Evolutionary conservation across 306 rosid species (phyloP).

Genomic region (Gastrolobium villosum): DNA sequence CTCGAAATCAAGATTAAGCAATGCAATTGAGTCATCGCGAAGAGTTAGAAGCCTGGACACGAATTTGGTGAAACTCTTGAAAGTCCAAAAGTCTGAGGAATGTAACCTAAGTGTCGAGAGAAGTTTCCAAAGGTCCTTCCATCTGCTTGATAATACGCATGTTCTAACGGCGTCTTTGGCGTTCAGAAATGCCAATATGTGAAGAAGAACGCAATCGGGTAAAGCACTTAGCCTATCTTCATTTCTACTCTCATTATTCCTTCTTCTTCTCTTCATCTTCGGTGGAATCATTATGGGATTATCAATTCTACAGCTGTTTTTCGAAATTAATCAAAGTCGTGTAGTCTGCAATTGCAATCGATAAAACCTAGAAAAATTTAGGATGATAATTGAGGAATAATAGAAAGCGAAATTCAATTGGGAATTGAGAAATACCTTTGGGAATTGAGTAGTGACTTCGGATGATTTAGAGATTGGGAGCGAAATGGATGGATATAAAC

Average conservation of each 20-base stretch:
- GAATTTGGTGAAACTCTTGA: neutral
- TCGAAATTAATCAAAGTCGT: no score
- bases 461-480: neutral
- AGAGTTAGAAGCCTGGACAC: neutral
- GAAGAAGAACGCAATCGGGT: slow-evolving; percentile 35
- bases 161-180: slow-evolving; percentile 27
- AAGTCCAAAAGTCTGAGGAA: neutral
- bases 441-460: neutral
- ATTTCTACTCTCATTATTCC: neutral
- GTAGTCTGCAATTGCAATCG: neutral
- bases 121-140: slow-evolving; percentile 36
- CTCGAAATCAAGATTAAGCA: slow-evolving; percentile 11
- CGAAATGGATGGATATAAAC: neutral
- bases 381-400: neutral
- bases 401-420: neutral
- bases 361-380: neutral
- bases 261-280: neutral
- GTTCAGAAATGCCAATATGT: slow-evolving; percentile 21
- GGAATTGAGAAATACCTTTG: neutral
- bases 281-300: neutral
- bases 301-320: no score
- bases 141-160: slow-evolving; percentile 35
- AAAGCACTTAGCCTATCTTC: slow-evolving; percentile 32
- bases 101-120: neutral
- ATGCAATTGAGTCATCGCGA: neutral